phyloP scores from a whole-genome alignment of 2,329 filamentous ascomycete genomes.

The Trichophyton simii region DNA sequence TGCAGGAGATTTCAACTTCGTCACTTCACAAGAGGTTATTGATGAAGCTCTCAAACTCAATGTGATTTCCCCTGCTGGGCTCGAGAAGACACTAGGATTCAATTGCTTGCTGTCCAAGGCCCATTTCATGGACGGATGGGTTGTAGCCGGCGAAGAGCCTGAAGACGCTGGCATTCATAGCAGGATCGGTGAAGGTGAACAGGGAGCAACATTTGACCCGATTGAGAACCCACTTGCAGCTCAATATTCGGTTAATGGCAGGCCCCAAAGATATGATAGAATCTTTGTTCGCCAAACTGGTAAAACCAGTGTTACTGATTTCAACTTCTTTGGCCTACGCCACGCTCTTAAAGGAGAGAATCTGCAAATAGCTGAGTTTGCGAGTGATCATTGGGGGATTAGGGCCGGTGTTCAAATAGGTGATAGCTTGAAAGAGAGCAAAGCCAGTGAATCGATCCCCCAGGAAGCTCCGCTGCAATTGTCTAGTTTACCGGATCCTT shows the following conservation, averaged over 20 bases:
- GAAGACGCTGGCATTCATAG: conserved; percentile 26
- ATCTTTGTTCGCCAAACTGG: conserved; percentile 41
- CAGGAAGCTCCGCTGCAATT: neutral
- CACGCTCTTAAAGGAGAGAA: conserved; percentile 11
- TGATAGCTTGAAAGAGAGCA: neutral
- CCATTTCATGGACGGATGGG: conserved; percentile 44
- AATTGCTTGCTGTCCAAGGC: conserved; percentile 36
- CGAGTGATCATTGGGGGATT: conserved; percentile 25
- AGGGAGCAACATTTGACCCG: conserved; percentile 55
- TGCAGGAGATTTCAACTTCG: conserved; percentile 53
- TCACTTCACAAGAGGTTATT: conserved; percentile 45
- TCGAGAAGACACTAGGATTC: conserved; percentile 33
- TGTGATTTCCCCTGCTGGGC: conserved; percentile 42
- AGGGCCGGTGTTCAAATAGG: conserved; percentile 4
- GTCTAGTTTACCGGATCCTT: neutral
- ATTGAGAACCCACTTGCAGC: conserved; percentile 44
- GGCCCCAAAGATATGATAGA: conserved; percentile 54
- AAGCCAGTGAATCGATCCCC: neutral
- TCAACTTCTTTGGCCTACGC: conserved; percentile 47
- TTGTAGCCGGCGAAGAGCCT: conserved; percentile 33
- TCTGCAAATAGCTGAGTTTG: conserved; percentile 7
- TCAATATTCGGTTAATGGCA: conserved; percentile 39
- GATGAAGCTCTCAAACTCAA: conserved; percentile 40
- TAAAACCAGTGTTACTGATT: conserved; percentile 33
- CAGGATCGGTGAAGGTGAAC: conserved; percentile 44